Percentiles rank a stretch among this genome's conserved stretches.
Conservation (phyloP, 2,329 filamentous ascomycete species). For the Talaromyces funiculosus region DNA sequence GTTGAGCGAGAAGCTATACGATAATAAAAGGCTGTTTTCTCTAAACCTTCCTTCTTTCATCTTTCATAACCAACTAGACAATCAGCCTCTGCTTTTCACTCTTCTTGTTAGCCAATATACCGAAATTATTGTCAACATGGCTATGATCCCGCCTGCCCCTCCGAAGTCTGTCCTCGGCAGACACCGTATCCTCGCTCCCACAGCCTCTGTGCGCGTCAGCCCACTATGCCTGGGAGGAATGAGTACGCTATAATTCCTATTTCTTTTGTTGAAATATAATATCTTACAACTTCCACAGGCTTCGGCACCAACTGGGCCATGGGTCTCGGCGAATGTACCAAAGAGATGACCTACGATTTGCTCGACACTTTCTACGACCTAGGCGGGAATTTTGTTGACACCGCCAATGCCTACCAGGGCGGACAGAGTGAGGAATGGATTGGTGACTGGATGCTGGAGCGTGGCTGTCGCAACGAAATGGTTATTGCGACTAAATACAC, state of each 20-base stretch:
- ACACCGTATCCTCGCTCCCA: constrained; percentile 8
- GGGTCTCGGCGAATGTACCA: constrained; percentile 39
- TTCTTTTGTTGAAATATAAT: neutral
- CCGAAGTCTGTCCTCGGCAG: constrained; percentile 5
- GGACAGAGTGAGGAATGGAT: constrained; percentile 46
- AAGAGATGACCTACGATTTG: constrained; percentile 42
- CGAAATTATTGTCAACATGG: neutral
- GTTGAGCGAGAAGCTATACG: neutral
- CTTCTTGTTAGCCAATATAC: neutral
- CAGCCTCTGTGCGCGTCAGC: constrained; percentile 6
- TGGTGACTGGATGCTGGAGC: constrained; percentile 47
- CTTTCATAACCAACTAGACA: neutral
- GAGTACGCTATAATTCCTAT: neutral
- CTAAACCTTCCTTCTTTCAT: neutral
- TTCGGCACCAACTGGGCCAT: constrained; percentile 23
- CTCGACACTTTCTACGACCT: constrained; percentile 44
- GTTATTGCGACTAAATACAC: constrained; percentile 54
- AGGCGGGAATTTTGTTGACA: constrained; percentile 51
- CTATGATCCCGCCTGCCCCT: neutral
- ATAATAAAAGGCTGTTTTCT: neutral
- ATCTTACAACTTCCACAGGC: neutral
- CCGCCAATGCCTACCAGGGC: constrained; percentile 45
- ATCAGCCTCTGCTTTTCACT: neutral
- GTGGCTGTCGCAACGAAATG: constrained; percentile 45
- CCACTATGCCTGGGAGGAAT: constrained; percentile 8